Evolutionary conservation across 2,329 filamentous ascomycete genomes (phyloP).

Genomic region (Venturia aucupariae): DNA sequence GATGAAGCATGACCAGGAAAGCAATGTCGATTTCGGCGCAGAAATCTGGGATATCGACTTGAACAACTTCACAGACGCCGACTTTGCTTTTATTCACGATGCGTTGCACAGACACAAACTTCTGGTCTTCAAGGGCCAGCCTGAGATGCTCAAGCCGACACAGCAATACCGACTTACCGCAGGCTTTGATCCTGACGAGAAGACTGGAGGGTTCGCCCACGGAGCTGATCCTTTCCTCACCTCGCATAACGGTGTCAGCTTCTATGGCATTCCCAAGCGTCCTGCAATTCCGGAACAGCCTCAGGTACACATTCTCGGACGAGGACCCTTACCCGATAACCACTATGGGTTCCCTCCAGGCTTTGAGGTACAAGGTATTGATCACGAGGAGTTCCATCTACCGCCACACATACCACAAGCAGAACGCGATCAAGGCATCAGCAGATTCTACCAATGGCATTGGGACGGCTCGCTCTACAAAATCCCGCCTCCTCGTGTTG

Average conservation of each 20-base stretch:
- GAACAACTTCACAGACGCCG: slow-evolving; percentile 11
- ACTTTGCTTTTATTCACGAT: slow-evolving; percentile 9
- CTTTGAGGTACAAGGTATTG: slow-evolving; percentile 6
- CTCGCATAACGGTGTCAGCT: slow-evolving; percentile 10
- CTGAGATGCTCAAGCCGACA: slow-evolving; percentile 4
- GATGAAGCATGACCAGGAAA: not conserved
- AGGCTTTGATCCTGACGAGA: slow-evolving; percentile 6
- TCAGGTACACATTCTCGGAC: slow-evolving; percentile 38
- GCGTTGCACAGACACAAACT: slow-evolving; percentile 11
- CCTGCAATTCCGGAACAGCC: slow-evolving; percentile 32
- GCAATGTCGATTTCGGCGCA: slow-evolving; percentile 6
- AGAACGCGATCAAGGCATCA: slow-evolving; percentile 2
- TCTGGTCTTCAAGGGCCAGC: slow-evolving; percentile 10
- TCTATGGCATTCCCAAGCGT: slow-evolving; percentile 11
- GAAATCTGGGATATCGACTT: slow-evolving; percentile 8
- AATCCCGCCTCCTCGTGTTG: slow-evolving; percentile 35
- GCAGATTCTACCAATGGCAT: slow-evolving; percentile 21
- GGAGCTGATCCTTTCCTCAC: slow-evolving; percentile 10
- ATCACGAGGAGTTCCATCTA: slow-evolving; percentile 11
- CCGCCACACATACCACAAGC: slow-evolving; percentile 1
- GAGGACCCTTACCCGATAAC: slow-evolving; percentile 36
- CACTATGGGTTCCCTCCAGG: slow-evolving; percentile 32
- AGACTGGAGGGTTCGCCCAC: slow-evolving; percentile 10
- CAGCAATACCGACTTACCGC: slow-evolving; percentile 7
- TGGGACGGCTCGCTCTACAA: slow-evolving; percentile 39